Evolutionary conservation across 2,329 filamentous ascomycete species (phyloP), one percentile per base, ranked within the genome.

Genomic region (Exophiala oligosperma): DNA sequence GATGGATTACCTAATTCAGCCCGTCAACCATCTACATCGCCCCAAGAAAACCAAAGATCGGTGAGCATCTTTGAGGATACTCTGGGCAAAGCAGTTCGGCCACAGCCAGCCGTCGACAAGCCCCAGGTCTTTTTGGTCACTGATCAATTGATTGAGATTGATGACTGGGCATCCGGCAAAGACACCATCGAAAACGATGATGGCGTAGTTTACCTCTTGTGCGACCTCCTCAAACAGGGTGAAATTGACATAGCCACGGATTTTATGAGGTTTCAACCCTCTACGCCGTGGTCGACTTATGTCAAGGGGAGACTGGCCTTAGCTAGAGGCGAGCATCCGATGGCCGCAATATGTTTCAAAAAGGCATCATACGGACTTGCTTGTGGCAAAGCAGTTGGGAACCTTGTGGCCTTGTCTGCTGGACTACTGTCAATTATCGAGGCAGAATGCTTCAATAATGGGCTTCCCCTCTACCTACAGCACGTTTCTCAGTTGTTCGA

Each of bases 401-500:
- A 77, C 59, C 68, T 79, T 32, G 72, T 76, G 47, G 72, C 75
- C 57, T 72, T 78, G 71, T 81, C 78, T 6, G 76, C 78, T 44
- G 84, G 85, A 7, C 82, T 96, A 12, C 80, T 97, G 23, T 86
- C 89, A 54, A 85, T 91, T 24, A 85, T 87, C 1, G 91, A 96
- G 64, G 88, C 87, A 11, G 78, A 80, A 53, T 77, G 71, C 52
- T 86, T 88, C 69, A 81, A 92, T 69, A 84, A 84, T 56, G 94
- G 93, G 1, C 80, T 92, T 41, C 83, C 91, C 4, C 86, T 84
- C 62, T 99, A 97, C 75, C 95, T 95, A 72, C 85, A 88, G 43
- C 94, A 99, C 71, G 84, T 97, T 51, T 83, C 92, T 11, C 81
- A 85, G 21, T 80, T 99, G 1, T 97, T 90, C 69, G 92, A 97